Conservation (phyloP, 1,284 basidiomycete genomes). For the Tremellales sp. region DNA sequence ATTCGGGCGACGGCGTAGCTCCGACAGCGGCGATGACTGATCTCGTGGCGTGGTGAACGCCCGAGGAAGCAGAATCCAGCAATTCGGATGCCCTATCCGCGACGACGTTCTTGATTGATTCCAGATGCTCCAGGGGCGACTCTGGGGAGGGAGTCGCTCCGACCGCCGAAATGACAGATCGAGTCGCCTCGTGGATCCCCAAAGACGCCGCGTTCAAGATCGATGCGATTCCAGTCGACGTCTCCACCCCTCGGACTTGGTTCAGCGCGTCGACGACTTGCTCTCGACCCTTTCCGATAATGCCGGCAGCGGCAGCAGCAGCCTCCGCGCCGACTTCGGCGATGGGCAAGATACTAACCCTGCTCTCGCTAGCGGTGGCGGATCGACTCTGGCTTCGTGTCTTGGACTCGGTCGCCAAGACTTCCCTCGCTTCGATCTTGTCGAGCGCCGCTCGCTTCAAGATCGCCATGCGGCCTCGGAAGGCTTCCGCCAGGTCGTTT, state of each 20-base stretch:
- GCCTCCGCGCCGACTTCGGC: slow-evolving; percentile 17
- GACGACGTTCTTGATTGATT: slow-evolving; percentile 17
- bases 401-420: slow-evolving; percentile 11
- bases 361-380: not conserved
- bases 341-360: slow-evolving; percentile 31
- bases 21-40: slow-evolving; percentile 20
- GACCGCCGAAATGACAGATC: slow-evolving; percentile 14
- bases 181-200: slow-evolving; percentile 21
- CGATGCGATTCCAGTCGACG: not conserved
- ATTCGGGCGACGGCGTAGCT: slow-evolving; percentile 16
- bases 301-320: slow-evolving; percentile 16
- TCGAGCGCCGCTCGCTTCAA: slow-evolving; percentile 32
- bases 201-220: not conserved
- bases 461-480: slow-evolving; percentile 23
- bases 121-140: slow-evolving; percentile 13
- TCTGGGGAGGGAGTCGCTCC: slow-evolving; percentile 14
- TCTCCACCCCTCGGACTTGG: slow-evolving; percentile 16
- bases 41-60: slow-evolving; percentile 19
- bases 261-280: slow-evolving; percentile 36
- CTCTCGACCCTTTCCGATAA: slow-evolving; percentile 43
- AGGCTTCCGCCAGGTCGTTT: slow-evolving; percentile 35
- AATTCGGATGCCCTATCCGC: slow-evolving; percentile 14
- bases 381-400: not conserved
- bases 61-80: slow-evolving; percentile 13
- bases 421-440: slow-evolving; percentile 35